A percentile compares a stretch with the other conserved stretches of the same genome.
phyloP scores from a whole-genome alignment of 768 basidiomycete species.

The Rhizopogon sp. region DNA sequence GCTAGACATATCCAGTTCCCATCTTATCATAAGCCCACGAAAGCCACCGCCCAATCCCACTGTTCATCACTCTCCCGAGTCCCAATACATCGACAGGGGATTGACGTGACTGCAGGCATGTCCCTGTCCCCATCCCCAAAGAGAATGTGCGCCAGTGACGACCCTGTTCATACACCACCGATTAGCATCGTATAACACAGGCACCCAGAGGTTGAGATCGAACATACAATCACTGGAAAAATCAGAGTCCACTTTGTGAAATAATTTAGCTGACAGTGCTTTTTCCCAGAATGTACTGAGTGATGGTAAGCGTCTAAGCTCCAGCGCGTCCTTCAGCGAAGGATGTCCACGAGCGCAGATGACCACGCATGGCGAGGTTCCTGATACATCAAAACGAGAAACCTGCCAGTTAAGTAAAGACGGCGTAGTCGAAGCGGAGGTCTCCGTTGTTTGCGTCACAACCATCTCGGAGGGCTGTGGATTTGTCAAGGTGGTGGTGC shows the following conservation, averaged over 20 bases:
- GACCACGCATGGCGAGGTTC: slow-evolving; percentile 34
- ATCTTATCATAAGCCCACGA: slow-evolving; percentile 20
- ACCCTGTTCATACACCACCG: background rate
- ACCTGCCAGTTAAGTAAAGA: slow-evolving; percentile 40
- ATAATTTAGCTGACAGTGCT: background rate
- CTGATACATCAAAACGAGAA: slow-evolving; percentile 36
- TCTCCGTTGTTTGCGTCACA: background rate
- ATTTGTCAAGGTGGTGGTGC: too few species aligned
- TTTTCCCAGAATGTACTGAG: background rate
- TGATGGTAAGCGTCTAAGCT: background rate
- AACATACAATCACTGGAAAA: background rate
- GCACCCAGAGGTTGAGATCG: background rate
- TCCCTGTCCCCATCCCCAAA: slow-evolving; percentile 9
- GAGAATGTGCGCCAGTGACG: background rate
- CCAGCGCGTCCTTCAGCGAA: background rate
- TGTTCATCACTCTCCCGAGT: slow-evolving; percentile 13
- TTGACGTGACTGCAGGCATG: slow-evolving; percentile 23
- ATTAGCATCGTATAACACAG: background rate
- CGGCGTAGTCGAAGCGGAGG: slow-evolving; percentile 8
- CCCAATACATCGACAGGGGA: slow-evolving; percentile 15
- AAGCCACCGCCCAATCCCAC: slow-evolving; percentile 25
- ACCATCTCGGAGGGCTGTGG: background rate
- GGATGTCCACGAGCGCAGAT: slow-evolving; percentile 35
- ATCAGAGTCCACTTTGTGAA: background rate
- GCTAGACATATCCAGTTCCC: background rate